Evolutionary conservation across 352 stramenopile species (phyloP).

Genomic region (Globisporangium recalcitrans): DNA sequence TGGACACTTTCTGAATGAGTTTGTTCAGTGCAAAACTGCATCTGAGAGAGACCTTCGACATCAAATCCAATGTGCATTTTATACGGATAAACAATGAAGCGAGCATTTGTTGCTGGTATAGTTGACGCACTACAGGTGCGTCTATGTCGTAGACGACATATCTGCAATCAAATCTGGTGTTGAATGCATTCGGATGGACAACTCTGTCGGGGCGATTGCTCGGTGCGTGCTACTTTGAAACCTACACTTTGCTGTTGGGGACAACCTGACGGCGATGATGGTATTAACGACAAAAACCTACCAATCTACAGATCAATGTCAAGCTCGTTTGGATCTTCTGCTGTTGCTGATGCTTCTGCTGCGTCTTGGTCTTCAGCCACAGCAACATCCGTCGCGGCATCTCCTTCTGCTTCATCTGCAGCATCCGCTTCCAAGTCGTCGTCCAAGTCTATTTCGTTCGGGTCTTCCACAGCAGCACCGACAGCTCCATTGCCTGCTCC

Average conservation of each 20-base stretch:
- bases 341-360: neutral
- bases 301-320: slow-evolving; percentile 24
- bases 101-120: too few species aligned
- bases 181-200: too few species aligned
- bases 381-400: slow-evolving; percentile 1
- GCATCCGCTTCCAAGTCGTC: slow-evolving; percentile 27
- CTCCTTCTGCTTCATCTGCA: slow-evolving; percentile 14
- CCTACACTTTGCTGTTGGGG: neutral
- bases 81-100: too few species aligned
- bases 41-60: neutral
- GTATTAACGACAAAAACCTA: neutral
- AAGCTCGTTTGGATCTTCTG: slow-evolving; percentile 29
- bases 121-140: too few species aligned
- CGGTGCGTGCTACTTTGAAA: too few species aligned
- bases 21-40: neutral
- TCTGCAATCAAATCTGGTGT: too few species aligned
- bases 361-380: slow-evolving; percentile 1
- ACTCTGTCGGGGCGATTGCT: too few species aligned
- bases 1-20: neutral
- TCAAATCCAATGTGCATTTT: neutral
- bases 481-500: neutral
- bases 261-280: neutral
- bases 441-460: slow-evolving; percentile 56
- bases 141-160: too few species aligned
- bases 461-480: slow-evolving; percentile 26